Evolutionary conservation across 129 eudicot genomes (phyloP).

Genomic region (Tagetes erecta): DNA sequence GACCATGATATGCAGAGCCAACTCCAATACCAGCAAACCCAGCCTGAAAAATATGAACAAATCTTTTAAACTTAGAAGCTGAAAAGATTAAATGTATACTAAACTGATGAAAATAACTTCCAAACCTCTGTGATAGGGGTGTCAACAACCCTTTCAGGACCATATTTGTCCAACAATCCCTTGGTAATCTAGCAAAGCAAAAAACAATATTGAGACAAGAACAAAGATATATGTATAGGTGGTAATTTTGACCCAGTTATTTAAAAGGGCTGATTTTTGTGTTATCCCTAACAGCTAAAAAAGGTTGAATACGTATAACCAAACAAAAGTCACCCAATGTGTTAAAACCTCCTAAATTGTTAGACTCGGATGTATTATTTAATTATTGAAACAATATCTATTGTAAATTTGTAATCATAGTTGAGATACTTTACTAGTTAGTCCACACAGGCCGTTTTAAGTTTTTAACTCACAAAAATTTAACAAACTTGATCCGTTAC

Average conservation of each 20-base stretch:
- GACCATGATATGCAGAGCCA: slow-evolving; percentile 95
- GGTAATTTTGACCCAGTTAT: not conserved
- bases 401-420: not conserved
- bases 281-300: not conserved
- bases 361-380: not conserved
- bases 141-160: slow-evolving; percentile 90
- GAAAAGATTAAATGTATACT: not conserved
- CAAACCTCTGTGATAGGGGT: slow-evolving; percentile 97
- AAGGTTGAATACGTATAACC: not conserved
- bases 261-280: not conserved
- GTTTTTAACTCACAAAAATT: not conserved
- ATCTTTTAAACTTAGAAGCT: not conserved
- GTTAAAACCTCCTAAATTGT: not conserved
- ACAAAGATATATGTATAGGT: not conserved
- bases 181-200: slow-evolving; percentile 59
- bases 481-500: not conserved
- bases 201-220: not conserved
- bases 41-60: slow-evolving; percentile 46
- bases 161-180: slow-evolving; percentile 90
- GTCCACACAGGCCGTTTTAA: not conserved
- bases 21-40: slow-evolving; percentile 94
- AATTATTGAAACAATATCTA: not conserved
- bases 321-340: not conserved
- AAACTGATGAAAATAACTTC: slow-evolving; percentile 12
- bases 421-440: not conserved